These are phyloP conservation scores for Odontarrhena argentea DNA, from an alignment of 345 rosid species.

Conservation along the genomic window DNA sequence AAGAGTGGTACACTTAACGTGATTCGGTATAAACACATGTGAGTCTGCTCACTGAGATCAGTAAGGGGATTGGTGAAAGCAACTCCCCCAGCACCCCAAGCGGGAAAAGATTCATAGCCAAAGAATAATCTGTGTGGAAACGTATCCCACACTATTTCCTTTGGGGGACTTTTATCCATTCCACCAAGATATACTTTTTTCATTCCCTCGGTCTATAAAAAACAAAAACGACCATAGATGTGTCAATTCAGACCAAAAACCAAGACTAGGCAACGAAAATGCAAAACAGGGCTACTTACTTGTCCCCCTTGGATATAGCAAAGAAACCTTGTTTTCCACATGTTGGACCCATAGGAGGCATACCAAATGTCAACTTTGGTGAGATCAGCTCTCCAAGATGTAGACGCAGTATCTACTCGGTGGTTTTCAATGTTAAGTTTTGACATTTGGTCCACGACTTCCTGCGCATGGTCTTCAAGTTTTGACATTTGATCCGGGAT, in stretches of 20 bases:
- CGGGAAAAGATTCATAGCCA: slow-evolving; percentile 56
- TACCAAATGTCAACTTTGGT: slow-evolving; percentile 77
- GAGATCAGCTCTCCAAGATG: slow-evolving; percentile 66
- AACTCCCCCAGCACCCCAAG: slow-evolving; percentile 89
- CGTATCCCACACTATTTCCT: slow-evolving; percentile 70
- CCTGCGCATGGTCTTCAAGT: too few species aligned
- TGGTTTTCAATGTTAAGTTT: slow-evolving; percentile 52
- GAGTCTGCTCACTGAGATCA: slow-evolving; percentile 47
- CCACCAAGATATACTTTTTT: slow-evolving; percentile 66
- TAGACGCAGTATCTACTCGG: slow-evolving; percentile 33
- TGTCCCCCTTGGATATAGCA: slow-evolving; percentile 92
- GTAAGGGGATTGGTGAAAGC: slow-evolving; percentile 77
- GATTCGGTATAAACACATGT: slow-evolving; percentile 72
- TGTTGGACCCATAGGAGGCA: slow-evolving; percentile 82
- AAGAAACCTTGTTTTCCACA: slow-evolving; percentile 80
- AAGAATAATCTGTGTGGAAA: slow-evolving; percentile 80
- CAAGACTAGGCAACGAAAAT: not conserved
- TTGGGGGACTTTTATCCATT: slow-evolving; percentile 67
- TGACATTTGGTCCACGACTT: too few species aligned
- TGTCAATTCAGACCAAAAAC: slow-evolving; percentile 13
- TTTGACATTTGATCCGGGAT: slow-evolving; percentile 52
- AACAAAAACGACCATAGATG: slow-evolving; percentile 1
- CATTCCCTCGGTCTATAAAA: slow-evolving; percentile 72
- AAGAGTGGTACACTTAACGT: slow-evolving; percentile 54
- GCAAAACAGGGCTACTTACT: slow-evolving; percentile 45